Percentiles rank a stretch among this genome's conserved stretches.
Conservation (phyloP, 805 yeast genomes). For the Spathaspora hagerdaliae region DNA sequence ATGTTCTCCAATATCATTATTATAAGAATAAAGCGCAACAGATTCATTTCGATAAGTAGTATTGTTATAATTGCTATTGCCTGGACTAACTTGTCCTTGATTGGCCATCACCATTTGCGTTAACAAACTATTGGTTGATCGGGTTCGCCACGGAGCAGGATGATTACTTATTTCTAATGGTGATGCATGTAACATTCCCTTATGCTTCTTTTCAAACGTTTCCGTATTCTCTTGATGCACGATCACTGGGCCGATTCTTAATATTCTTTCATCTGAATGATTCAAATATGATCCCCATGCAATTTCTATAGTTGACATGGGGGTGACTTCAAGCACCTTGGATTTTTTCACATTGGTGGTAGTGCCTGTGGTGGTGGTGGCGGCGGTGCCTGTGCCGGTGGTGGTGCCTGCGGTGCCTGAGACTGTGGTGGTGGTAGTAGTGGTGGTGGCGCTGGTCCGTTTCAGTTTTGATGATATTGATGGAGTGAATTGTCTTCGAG, state of each 20-base stretch:
- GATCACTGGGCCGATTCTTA: constrained; percentile 52
- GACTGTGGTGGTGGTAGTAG: not conserved
- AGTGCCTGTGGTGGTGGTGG: not conserved
- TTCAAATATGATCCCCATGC: constrained; percentile 55
- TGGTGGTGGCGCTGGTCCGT: constrained; percentile 4
- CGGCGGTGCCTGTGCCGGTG: not conserved
- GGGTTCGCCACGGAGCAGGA: constrained; percentile 18
- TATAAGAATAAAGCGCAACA: constrained; percentile 61
- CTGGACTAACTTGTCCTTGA: not conserved
- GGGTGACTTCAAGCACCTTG: constrained; percentile 35
- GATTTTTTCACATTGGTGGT: constrained; percentile 11
- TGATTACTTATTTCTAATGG: constrained; percentile 43
- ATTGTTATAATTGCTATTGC: no score
- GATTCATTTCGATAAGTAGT: constrained; percentile 38
- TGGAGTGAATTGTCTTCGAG: constrained; percentile 21
- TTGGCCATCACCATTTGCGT: constrained; percentile 37
- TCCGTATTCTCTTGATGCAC: constrained; percentile 44
- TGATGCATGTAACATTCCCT: constrained; percentile 55
- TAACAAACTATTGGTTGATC: constrained; percentile 24
- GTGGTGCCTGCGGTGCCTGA: not conserved
- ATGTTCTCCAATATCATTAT: not conserved
- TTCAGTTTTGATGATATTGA: constrained; percentile 10
- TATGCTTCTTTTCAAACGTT: constrained; percentile 51
- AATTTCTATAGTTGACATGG: constrained; percentile 50
- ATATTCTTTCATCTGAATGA: constrained; percentile 56